These are phyloP conservation scores for Staphylotrichum longicolle DNA, from an alignment of 495 filamentous ascomycete genomes.

Conservation along the genomic window DNA sequence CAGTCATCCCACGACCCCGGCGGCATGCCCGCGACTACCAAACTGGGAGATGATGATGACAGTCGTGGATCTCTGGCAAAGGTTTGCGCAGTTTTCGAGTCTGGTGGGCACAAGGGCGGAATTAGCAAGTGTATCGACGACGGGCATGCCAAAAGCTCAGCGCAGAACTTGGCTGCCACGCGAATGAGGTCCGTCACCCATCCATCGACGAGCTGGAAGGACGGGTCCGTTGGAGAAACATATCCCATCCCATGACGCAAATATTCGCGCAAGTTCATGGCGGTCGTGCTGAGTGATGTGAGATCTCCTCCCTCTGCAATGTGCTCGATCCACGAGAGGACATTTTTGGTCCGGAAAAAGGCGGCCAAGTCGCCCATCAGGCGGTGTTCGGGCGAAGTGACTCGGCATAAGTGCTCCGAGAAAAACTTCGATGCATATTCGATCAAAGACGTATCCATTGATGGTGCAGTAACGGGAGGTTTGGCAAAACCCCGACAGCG, in stretches of 20 bases:
- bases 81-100: conserved; percentile 28
- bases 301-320: conserved; percentile 27
- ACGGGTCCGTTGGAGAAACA: conserved; percentile 26
- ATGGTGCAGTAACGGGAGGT: background rate
- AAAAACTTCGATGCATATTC: conserved; percentile 32
- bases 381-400: conserved; percentile 20
- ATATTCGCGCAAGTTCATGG: conserved; percentile 35
- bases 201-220: conserved; percentile 19
- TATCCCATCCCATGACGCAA: conserved; percentile 25
- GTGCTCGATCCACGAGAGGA: conserved; percentile 36
- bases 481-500: background rate
- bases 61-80: conserved; percentile 15
- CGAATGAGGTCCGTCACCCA: conserved; percentile 39
- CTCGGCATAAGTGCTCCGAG: conserved; percentile 31
- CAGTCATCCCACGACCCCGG: conserved; percentile 35
- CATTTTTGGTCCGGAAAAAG: conserved; percentile 25
- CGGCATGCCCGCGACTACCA: conserved; percentile 23
- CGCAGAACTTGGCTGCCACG: conserved; percentile 35
- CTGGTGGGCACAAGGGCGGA: conserved; percentile 35
- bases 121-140: conserved; percentile 38
- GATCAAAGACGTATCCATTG: conserved; percentile 22
- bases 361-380: conserved; percentile 21
- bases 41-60: background rate
- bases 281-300: conserved; percentile 20
- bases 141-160: conserved; percentile 31